These are phyloP conservation scores for Stramenopiles sp. DNA, from an alignment of 352 stramenopile genomes.

Conservation along the genomic window DNA sequence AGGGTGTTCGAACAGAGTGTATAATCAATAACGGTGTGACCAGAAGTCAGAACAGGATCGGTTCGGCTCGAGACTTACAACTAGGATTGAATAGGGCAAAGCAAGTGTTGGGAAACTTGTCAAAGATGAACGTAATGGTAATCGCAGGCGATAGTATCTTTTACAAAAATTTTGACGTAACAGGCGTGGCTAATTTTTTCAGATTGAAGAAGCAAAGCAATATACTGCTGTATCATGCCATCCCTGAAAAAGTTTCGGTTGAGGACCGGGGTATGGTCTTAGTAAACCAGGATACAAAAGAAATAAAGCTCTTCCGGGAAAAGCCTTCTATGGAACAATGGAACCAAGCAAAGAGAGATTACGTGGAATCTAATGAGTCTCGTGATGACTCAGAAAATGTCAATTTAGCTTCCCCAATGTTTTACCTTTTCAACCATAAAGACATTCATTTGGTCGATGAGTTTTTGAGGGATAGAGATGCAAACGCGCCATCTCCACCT, in stretches of 20 bases:
- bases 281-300: slow-evolving; percentile 16
- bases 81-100: slow-evolving; percentile 15
- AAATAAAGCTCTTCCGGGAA: slow-evolving; percentile 16
- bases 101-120: background rate
- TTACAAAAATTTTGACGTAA: slow-evolving; percentile 22
- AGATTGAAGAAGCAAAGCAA: background rate
- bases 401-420: slow-evolving; percentile 20
- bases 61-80: slow-evolving; percentile 18
- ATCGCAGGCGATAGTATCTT: slow-evolving; percentile 23
- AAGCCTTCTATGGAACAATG: slow-evolving; percentile 9
- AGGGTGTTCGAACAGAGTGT: slow-evolving; percentile 15
- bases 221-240: slow-evolving; percentile 21
- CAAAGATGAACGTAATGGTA: slow-evolving; percentile 20
- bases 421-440: slow-evolving; percentile 18
- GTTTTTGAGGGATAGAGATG: background rate
- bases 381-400: no score
- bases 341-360: background rate
- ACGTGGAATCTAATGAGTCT: background rate
- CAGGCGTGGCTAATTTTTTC: slow-evolving; percentile 12
- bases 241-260: slow-evolving; percentile 13
- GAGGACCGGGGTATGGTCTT: slow-evolving; percentile 16
- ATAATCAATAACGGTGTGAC: slow-evolving; percentile 23
- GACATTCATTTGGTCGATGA: background rate
- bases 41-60: slow-evolving; percentile 9
- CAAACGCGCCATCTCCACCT: background rate